A percentile compares a stretch with the other conserved stretches of the same genome.
These are phyloP conservation scores for Xylaria acuta DNA, from an alignment of 495 filamentous ascomycete genomes.

Conservation along the genomic window DNA sequence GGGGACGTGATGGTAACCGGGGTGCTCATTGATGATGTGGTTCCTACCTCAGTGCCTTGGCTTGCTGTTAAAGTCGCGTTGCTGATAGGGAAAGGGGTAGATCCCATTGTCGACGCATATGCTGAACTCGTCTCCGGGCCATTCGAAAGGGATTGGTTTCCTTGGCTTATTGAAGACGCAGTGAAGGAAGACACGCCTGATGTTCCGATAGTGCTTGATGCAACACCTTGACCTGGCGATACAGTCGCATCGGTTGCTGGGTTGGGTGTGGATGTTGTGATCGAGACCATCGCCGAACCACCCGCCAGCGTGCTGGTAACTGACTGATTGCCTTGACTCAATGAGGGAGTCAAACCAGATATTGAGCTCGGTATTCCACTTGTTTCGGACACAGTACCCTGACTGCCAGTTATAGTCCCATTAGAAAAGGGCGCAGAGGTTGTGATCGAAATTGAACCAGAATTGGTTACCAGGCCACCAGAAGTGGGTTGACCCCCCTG, in stretches of 20 bases:
- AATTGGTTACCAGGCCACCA: background rate
- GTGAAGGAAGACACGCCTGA: slow-evolving; percentile 3
- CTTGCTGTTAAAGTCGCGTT: slow-evolving; percentile 31
- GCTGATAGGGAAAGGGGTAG: slow-evolving; percentile 29
- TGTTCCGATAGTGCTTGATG: background rate
- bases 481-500: background rate
- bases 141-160: slow-evolving; percentile 11
- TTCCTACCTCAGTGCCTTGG: slow-evolving; percentile 23
- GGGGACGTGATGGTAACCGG: background rate
- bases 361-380: background rate
- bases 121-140: slow-evolving; percentile 24
- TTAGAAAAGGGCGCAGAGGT: background rate
- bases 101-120: slow-evolving; percentile 23
- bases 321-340: slow-evolving; percentile 11
- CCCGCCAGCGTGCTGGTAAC: background rate
- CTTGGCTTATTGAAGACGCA: slow-evolving; percentile 9
- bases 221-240: background rate
- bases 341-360: background rate
- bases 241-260: slow-evolving; percentile 3
- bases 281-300: background rate
- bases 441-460: background rate
- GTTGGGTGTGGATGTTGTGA: background rate
- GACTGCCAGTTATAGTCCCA: background rate
- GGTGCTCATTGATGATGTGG: slow-evolving; percentile 5
- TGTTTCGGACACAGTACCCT: background rate